A percentile compares a stretch with the other conserved stretches of the same genome.
These are phyloP conservation scores for Solanum virginianum DNA, from an alignment of 257 asterid genomes.

Conservation along the genomic window DNA sequence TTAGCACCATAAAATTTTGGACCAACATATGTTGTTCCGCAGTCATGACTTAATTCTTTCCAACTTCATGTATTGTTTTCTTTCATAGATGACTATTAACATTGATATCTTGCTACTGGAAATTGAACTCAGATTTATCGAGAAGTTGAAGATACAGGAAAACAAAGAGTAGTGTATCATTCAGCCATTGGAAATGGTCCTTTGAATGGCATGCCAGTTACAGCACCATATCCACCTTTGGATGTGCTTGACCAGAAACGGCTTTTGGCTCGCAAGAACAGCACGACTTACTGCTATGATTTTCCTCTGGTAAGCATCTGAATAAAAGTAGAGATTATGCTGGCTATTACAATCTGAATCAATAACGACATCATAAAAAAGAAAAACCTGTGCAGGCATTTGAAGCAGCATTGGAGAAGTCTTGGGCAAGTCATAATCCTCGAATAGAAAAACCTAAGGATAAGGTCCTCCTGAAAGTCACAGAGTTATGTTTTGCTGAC, in stretches of 20 bases:
- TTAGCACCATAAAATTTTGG: not conserved
- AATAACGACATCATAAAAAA: constrained; percentile 1
- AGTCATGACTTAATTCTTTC: not conserved
- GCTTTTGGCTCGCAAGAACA: constrained; percentile 79
- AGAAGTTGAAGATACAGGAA: constrained; percentile 63
- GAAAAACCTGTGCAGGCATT: constrained; percentile 53
- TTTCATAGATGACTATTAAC: not conserved
- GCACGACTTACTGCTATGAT: constrained; percentile 94
- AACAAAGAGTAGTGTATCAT: constrained; percentile 45
- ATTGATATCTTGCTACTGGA: not conserved
- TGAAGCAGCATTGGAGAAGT: constrained; percentile 66
- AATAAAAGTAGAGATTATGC: not conserved
- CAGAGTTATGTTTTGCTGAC: constrained; percentile 64
- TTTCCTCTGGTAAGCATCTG: constrained; percentile 71
- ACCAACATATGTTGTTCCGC: not conserved
- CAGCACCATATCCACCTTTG: constrained; percentile 63
- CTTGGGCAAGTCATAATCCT: constrained; percentile 40
- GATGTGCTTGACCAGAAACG: constrained; percentile 86
- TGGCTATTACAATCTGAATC: not conserved
- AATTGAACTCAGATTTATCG: constrained; percentile 56
- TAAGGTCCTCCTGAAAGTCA: constrained; percentile 35
- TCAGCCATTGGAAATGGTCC: constrained; percentile 55
- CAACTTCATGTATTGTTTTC: not conserved
- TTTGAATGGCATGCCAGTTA: constrained; percentile 67
- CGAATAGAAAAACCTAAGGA: constrained; percentile 38